Evolutionary conservation across 768 basidiomycete genomes (phyloP).

Genomic region (Russula ochroleuca): DNA sequence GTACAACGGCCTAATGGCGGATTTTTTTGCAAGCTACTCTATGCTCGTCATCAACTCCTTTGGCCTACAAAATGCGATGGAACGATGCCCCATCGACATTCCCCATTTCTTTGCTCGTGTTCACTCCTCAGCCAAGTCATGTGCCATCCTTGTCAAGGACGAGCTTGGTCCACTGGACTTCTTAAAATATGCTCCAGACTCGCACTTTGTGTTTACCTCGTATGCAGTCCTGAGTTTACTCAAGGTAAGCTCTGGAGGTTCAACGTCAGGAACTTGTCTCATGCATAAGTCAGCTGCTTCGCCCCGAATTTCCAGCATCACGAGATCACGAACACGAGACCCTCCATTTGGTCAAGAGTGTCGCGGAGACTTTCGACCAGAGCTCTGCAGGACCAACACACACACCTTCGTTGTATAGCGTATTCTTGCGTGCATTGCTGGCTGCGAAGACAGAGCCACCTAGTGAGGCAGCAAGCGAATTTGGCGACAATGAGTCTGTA

Average conservation of each 20-base stretch:
- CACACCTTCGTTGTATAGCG: slow-evolving; percentile 86
- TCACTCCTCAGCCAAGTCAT: slow-evolving; percentile 64
- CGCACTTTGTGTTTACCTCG: slow-evolving; percentile 86
- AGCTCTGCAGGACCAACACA: slow-evolving; percentile 76
- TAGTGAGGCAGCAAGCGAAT: slow-evolving; percentile 19
- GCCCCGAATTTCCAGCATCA: slow-evolving; percentile 77
- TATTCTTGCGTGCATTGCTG: slow-evolving; percentile 74
- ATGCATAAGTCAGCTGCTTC: slow-evolving; percentile 54
- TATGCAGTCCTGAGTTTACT: slow-evolving; percentile 90
- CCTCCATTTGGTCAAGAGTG: slow-evolving; percentile 67
- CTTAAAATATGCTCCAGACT: slow-evolving; percentile 83
- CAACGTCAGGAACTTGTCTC: not conserved
- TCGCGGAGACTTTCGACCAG: slow-evolving; percentile 73
- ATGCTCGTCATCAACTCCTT: slow-evolving; percentile 92
- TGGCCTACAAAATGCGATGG: slow-evolving; percentile 93
- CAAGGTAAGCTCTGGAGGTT: slow-evolving; percentile 54
- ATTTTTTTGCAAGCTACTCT: slow-evolving; percentile 83
- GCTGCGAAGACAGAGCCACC: slow-evolving; percentile 44
- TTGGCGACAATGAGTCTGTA: slow-evolving; percentile 10
- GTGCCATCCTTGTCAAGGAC: slow-evolving; percentile 71
- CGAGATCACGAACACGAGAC: slow-evolving; percentile 70
- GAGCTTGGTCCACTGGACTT: slow-evolving; percentile 71
- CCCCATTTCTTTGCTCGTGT: slow-evolving; percentile 82
- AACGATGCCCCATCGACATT: slow-evolving; percentile 65
- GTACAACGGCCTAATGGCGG: slow-evolving; percentile 51